Conservation (phyloP, 208 protist species). For the Trypanosoma congolense region DNA sequence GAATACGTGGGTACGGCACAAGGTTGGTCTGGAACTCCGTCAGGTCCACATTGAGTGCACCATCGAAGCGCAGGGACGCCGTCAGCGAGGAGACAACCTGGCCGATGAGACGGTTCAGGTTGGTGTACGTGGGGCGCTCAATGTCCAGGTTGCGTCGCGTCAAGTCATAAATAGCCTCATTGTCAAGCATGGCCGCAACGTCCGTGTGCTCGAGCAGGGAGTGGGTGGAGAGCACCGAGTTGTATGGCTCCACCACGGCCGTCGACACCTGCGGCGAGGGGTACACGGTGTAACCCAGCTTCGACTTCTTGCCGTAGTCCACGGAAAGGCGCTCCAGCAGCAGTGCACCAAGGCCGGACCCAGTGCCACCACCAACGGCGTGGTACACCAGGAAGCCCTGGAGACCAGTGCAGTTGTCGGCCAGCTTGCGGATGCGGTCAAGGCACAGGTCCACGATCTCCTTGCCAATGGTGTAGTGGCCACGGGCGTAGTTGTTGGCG, state of each 20-base stretch:
- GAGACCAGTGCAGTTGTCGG: constrained; percentile 96
- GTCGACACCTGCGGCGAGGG: constrained; percentile 95
- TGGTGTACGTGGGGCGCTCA: constrained; percentile 93
- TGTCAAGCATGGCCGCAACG: constrained; percentile 93
- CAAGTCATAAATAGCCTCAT: constrained; percentile 96
- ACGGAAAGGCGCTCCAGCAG: constrained; percentile 96
- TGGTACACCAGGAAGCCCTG: constrained; percentile 99
- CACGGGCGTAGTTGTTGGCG: constrained; percentile 98
- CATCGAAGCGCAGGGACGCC: constrained; percentile 94
- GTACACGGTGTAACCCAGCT: constrained; percentile 94
- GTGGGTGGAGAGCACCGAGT: constrained; percentile 94
- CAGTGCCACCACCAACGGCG: constrained; percentile 98
- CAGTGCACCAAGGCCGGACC: constrained; percentile 96
- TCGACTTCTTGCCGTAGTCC: constrained; percentile 98
- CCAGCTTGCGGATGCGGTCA: constrained; percentile 95
- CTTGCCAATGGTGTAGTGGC: constrained; percentile 98
- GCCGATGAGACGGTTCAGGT: constrained; percentile 95
- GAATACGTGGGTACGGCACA: constrained; percentile 96
- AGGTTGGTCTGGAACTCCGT: constrained; percentile 98
- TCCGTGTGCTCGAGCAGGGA: constrained; percentile 93
- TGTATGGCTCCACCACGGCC: constrained; percentile 97
- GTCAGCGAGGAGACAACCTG: constrained; percentile 95
- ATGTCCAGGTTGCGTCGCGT: constrained; percentile 90
- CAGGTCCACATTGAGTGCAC: constrained; percentile 95
- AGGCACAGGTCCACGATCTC: constrained; percentile 94